Conservation (phyloP, 176 grass and related monocot species). For the Areca catechu region DNA sequence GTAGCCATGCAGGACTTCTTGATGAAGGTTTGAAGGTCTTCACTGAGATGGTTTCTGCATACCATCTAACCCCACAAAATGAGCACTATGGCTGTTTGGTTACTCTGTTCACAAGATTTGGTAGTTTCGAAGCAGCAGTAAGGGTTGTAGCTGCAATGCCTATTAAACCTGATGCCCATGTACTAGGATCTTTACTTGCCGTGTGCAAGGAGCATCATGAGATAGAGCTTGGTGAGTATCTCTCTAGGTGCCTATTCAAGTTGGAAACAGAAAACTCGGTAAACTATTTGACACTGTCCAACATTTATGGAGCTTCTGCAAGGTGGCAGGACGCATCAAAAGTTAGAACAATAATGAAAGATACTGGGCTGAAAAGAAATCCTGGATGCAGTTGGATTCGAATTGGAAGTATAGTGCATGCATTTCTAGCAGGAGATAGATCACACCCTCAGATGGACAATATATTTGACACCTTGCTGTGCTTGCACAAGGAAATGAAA, state of each 20-base stretch:
- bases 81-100: conserved; percentile 3
- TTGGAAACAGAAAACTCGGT: background rate
- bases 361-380: background rate
- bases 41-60: conserved; percentile 1
- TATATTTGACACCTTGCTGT: background rate
- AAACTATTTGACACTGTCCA: conserved; percentile 1
- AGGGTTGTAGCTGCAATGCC: background rate
- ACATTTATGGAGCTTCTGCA: conserved; percentile 4
- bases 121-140: background rate
- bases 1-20: background rate
- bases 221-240: conserved; percentile 7
- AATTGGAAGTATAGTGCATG: background rate
- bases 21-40: background rate
- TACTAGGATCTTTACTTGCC: conserved; percentile 5
- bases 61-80: background rate
- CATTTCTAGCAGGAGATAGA: conserved; percentile 2
- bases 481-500: conserved; percentile 12
- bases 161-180: conserved; percentile 1
- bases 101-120: background rate
- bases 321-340: conserved; percentile 8
- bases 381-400: conserved; percentile 15
- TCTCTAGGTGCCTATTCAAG: background rate
- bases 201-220: background rate
- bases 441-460: background rate
- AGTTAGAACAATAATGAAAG: background rate